Conservation (phyloP, 345 rosid genomes). For the Brassica napus region DNA sequence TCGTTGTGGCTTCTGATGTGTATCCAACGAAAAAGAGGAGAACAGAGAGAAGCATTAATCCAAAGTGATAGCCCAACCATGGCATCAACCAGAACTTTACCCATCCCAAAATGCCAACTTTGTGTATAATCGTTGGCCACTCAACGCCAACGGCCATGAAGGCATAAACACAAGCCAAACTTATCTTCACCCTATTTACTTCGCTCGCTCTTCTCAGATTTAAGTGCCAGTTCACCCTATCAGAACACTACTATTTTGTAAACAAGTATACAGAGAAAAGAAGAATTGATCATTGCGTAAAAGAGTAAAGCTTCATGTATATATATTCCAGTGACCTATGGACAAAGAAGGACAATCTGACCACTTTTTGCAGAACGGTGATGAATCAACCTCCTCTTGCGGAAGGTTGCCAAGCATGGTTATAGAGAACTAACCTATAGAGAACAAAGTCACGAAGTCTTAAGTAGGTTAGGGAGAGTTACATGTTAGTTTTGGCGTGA, state of each 20-base stretch:
- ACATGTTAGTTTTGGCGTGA: constrained; percentile 98
- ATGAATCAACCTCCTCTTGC: constrained; percentile 68
- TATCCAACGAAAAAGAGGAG: not conserved
- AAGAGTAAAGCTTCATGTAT: constrained; percentile 6
- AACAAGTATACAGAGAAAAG: not conserved
- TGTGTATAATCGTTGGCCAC: constrained; percentile 83
- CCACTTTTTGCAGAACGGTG: constrained; percentile 76
- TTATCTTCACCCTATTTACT: constrained; percentile 79
- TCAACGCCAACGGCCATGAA: constrained; percentile 73
- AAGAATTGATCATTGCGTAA: not conserved
- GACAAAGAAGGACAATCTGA: constrained; percentile 94
- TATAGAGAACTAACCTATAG: constrained; percentile 25
- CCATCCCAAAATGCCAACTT: constrained; percentile 87
- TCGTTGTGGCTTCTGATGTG: not conserved
- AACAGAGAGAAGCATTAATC: constrained; percentile 46
- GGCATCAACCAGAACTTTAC: constrained; percentile 95
- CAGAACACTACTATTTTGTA: constrained; percentile 8
- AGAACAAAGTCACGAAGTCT: not conserved
- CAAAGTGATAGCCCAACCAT: constrained; percentile 93
- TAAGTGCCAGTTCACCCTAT: constrained; percentile 86
- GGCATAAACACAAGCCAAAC: constrained; percentile 91
- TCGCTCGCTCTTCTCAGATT: constrained; percentile 75
- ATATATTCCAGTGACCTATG: constrained; percentile 80
- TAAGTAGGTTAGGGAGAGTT: constrained; percentile 18
- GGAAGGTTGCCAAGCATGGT: constrained; percentile 95